phyloP scores from a whole-genome alignment of 169 alveolate species.

The Plasmodium relictum region DNA sequence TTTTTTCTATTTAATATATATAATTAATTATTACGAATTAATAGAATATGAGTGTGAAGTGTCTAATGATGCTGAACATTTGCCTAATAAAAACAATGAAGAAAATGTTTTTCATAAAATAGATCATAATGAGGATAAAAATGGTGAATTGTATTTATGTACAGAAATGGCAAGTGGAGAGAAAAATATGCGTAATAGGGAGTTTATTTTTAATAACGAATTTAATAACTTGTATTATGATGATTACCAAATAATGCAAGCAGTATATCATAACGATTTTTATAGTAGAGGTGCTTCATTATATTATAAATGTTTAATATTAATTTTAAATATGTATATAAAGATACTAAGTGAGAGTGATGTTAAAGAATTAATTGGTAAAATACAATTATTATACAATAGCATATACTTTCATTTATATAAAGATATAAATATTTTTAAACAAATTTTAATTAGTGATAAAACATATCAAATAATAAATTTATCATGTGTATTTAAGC shows the following conservation, averaged over 20 bases:
- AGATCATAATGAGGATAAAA: background rate
- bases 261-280: conserved; percentile 63
- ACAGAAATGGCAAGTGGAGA: background rate
- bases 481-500: conserved; percentile 56
- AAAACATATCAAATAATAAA: conserved; percentile 56
- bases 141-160: background rate
- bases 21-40: conserved; percentile 35
- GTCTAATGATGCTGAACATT: background rate
- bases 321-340: conserved; percentile 55
- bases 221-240: background rate
- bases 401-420: conserved; percentile 6
- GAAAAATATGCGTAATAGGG: background rate
- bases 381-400: conserved; percentile 31
- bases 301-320: conserved; percentile 30
- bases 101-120: background rate
- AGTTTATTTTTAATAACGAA: background rate
- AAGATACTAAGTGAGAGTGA: conserved; percentile 21
- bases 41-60: background rate
- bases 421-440: conserved; percentile 35
- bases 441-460: conserved; percentile 38
- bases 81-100: background rate
- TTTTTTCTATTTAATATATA: conserved; percentile 46
- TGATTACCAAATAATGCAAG: conserved; percentile 12
- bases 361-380: conserved; percentile 27
- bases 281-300: conserved; percentile 24